Percentiles rank a stretch among this genome's conserved stretches.
Conservation (phyloP, 2,329 filamentous ascomycete genomes). For the Cercospora beticola region DNA sequence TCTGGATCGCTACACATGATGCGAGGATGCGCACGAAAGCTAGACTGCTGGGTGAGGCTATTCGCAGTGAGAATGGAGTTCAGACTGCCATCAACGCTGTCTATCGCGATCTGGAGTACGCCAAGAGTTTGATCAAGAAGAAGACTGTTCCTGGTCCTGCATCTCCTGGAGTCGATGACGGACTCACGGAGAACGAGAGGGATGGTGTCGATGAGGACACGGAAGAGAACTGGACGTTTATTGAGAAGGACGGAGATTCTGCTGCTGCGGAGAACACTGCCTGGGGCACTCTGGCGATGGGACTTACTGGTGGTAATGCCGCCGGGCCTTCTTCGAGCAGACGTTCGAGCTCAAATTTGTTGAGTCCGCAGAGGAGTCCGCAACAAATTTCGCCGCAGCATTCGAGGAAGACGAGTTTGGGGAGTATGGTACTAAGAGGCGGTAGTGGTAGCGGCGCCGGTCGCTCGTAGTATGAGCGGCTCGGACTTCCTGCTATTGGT, state of each 20-base stretch:
- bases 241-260: slow-evolving; percentile 61
- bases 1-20: slow-evolving; percentile 90
- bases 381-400: background rate
- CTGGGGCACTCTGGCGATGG: slow-evolving; percentile 5
- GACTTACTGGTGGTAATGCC: background rate
- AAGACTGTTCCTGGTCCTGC: slow-evolving; percentile 6
- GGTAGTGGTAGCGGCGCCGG: background rate
- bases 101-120: slow-evolving; percentile 93
- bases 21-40: slow-evolving; percentile 91
- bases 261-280: slow-evolving; percentile 4
- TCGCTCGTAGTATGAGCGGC: slow-evolving; percentile 14
- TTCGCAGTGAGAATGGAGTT: slow-evolving; percentile 90
- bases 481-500: background rate
- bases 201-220: slow-evolving; percentile 29
- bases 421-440: slow-evolving; percentile 10
- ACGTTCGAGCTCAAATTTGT: background rate
- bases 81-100: slow-evolving; percentile 85
- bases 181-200: slow-evolving; percentile 14
- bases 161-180: slow-evolving; percentile 25
- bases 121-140: slow-evolving; percentile 72
- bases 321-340: background rate
- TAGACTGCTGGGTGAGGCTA: slow-evolving; percentile 75
- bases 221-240: slow-evolving; percentile 73
- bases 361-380: slow-evolving; percentile 1
- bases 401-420: slow-evolving; percentile 5